Conservation (phyloP, 176 grass and related monocot genomes). For the Avena sativa region DNA sequence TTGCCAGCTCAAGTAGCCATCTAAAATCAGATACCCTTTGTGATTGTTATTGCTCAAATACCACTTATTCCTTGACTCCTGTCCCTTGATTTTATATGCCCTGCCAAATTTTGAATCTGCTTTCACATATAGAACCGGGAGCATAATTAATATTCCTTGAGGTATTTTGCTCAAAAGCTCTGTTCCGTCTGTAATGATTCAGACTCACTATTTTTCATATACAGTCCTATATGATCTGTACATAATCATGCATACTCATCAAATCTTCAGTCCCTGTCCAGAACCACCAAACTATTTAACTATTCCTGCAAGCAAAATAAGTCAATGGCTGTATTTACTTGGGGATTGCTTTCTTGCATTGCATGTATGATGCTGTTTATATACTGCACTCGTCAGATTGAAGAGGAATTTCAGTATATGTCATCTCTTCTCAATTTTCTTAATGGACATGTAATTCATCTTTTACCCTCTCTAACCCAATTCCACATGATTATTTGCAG, state of each 20-base stretch:
- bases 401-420: not conserved
- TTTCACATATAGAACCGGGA: not conserved
- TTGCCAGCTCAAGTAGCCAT: not conserved
- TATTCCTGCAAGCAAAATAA: not conserved
- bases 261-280: not conserved
- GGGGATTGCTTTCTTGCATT: too few species aligned
- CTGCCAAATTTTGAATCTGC: not conserved
- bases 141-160: not conserved
- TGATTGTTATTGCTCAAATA: not conserved
- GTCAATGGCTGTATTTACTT: not conserved
- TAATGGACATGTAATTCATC: not conserved
- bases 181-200: not conserved
- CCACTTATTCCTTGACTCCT: not conserved
- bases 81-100: not conserved
- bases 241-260: not conserved
- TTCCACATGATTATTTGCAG: conserved; percentile 45
- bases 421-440: not conserved
- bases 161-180: not conserved
- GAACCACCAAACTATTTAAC: not conserved
- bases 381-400: too few species aligned
- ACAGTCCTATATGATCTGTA: not conserved
- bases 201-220: not conserved
- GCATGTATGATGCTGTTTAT: too few species aligned
- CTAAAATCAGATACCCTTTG: not conserved
- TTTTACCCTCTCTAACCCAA: not conserved